Evolutionary conservation across 1,284 basidiomycete species (phyloP), one percentile per base, ranked within the genome.

Genomic region (Crucibulum parvulum): DNA sequence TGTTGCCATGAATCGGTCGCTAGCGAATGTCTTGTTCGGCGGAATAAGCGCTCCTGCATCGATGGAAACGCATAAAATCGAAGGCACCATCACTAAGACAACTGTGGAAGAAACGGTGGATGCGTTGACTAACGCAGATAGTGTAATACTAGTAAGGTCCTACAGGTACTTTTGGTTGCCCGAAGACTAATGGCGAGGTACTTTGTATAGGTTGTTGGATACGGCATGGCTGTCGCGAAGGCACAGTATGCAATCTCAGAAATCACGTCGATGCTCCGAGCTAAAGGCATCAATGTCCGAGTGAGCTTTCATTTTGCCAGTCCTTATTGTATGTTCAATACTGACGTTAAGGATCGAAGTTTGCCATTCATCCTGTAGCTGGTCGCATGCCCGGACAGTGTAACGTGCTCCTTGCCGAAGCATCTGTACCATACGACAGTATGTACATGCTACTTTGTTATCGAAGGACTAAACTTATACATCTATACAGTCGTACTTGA

Each of bases 201-300:
- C 24, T 39, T 15, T 45, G 39, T 50, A 31, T 58, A 91, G 89
- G 89, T 92, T n/a, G 91, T 93, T 31, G 92, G 92, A 10, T 94
- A 94, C 69, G 93, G 92, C 41, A 94, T 95, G 92, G 93, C 93
- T 11, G 93, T 94, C 1, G 93, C 93, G 13, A 94, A 93, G 72
- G 93, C 93, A 6, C 93, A 95, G 69, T 92, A 91, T 73, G 91
- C 93, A 5, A 93, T 95, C 66, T 88, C 91, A 10, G 93, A 95
- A 63, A 93, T 95, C 56, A 88, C 88, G 31, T 79, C 84, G 0
- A 84, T 90, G 72, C 80, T 95, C 38, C 81, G 89, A 56, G 81
- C 87, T 2, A 91, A 87, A 68, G 92, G 87, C 11, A 81, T 93
- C 68, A 91, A 89, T 53, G 91, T 93, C 45, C 87, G 86, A 61